Percentiles rank a stretch among this genome's conserved stretches.
These are phyloP conservation scores for Pseudohyphozyma bogoriensis DNA, from an alignment of 768 basidiomycete genomes.

Conservation along the genomic window DNA sequence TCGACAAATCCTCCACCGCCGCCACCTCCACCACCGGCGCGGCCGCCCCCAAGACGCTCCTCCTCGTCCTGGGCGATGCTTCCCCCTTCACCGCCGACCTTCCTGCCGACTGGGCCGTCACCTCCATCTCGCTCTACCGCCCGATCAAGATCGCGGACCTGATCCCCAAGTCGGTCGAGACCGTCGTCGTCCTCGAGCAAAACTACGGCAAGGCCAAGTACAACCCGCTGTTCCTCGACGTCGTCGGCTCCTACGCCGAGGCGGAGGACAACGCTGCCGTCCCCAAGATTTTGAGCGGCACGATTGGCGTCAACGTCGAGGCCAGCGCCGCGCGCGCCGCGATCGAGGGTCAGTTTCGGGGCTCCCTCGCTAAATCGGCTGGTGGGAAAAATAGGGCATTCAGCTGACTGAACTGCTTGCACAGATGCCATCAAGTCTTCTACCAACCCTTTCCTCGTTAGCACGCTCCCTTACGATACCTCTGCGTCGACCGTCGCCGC, in stretches of 20 bases:
- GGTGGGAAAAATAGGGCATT: not conserved
- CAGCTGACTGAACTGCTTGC: constrained; percentile 12
- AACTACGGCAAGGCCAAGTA: constrained; percentile 67
- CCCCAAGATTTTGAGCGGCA: constrained; percentile 53
- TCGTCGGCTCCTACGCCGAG: constrained; percentile 61
- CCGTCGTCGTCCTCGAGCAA: constrained; percentile 74
- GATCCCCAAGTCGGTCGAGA: constrained; percentile 55
- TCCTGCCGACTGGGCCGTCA: too few species aligned
- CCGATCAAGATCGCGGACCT: constrained; percentile 44
- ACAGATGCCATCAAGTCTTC: constrained; percentile 27
- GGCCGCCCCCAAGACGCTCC: constrained; percentile 45
- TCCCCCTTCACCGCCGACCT: constrained; percentile 54
- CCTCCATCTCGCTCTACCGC: constrained; percentile 33
- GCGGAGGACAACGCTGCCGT: constrained; percentile 38
- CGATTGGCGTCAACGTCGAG: constrained; percentile 45
- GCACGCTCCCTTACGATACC: constrained; percentile 48
- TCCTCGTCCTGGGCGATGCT: constrained; percentile 54
- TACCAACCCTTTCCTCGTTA: constrained; percentile 35
- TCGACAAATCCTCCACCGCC: constrained; percentile 33
- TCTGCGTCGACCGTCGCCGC: constrained; percentile 35
- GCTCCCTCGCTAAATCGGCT: not conserved
- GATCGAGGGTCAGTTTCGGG: not conserved
- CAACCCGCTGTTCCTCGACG: constrained; percentile 76
- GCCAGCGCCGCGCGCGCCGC: not conserved
- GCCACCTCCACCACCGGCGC: constrained; percentile 22